Conservation (phyloP, 257 asterid species). For the Scutellaria barbata region DNA sequence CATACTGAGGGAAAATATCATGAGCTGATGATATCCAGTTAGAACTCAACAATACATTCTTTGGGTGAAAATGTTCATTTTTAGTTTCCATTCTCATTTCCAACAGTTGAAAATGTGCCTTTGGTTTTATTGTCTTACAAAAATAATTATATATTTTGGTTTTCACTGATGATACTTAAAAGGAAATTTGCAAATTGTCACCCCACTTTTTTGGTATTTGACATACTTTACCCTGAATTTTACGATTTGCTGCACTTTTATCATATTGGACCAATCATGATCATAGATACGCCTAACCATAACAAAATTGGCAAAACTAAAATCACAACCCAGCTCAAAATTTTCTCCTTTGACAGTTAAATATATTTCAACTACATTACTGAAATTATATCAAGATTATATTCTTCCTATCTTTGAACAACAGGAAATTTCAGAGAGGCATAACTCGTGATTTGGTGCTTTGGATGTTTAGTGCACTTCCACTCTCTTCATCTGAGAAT, state of each 20-base stretch:
- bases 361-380: background rate
- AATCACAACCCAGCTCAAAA: background rate
- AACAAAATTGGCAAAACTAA: background rate
- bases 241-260: too few species aligned
- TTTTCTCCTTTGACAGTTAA: background rate
- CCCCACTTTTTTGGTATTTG: too few species aligned
- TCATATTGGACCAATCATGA: too few species aligned
- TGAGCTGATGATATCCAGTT: background rate
- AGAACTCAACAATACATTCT: too few species aligned
- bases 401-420: background rate
- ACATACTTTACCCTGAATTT: too few species aligned
- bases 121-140: too few species aligned
- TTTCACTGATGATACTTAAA: too few species aligned
- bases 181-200: too few species aligned
- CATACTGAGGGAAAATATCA: background rate
- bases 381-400: constrained; percentile 2
- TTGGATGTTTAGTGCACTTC: background rate
- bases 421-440: background rate
- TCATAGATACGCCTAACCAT: too few species aligned
- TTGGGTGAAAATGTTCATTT: background rate
- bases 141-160: too few species aligned
- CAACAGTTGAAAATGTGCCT: too few species aligned
- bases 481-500: constrained; percentile 13
- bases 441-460: background rate
- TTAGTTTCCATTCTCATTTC: background rate